phyloP scores from a whole-genome alignment of 2,329 filamentous ascomycete species.

The Fusarium nematophilum region DNA sequence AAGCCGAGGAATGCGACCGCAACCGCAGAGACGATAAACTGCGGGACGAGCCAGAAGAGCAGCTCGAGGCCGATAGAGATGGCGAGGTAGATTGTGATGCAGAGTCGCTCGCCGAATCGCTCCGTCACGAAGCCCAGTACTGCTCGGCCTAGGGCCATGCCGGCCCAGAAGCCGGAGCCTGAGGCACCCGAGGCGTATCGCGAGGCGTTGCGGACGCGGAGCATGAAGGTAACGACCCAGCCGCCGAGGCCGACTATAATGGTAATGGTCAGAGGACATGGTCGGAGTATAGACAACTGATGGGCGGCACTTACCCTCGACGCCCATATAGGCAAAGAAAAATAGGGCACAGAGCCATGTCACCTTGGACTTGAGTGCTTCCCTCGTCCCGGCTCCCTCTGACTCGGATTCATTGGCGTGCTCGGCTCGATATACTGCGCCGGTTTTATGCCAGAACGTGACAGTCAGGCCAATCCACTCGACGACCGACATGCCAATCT shows the following conservation, averaged over 20 bases:
- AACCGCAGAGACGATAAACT: constrained; percentile 69
- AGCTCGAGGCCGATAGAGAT: constrained; percentile 71
- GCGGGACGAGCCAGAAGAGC: constrained; percentile 66
- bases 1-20: constrained; percentile 77
- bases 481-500: constrained; percentile 61
- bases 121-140: constrained; percentile 77
- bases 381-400: constrained; percentile 48
- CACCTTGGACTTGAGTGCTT: constrained; percentile 59
- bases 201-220: constrained; percentile 72
- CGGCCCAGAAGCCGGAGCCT: constrained; percentile 83
- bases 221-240: constrained; percentile 86
- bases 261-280: constrained; percentile 15
- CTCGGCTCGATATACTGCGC: constrained; percentile 61
- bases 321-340: constrained; percentile 78
- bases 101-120: constrained; percentile 71
- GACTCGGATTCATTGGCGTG: constrained; percentile 40
- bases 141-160: constrained; percentile 76
- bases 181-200: constrained; percentile 78
- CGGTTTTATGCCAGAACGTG: constrained; percentile 71
- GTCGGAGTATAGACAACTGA: accelerated
- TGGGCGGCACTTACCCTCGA: constrained; percentile 62
- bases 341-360: constrained; percentile 77
- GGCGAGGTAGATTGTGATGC: constrained; percentile 69
- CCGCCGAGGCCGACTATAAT: constrained; percentile 72
- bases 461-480: constrained; percentile 63